phyloP scores from a whole-genome alignment of 2,329 filamentous ascomycete species.

The Domatiomyces catenatus region DNA sequence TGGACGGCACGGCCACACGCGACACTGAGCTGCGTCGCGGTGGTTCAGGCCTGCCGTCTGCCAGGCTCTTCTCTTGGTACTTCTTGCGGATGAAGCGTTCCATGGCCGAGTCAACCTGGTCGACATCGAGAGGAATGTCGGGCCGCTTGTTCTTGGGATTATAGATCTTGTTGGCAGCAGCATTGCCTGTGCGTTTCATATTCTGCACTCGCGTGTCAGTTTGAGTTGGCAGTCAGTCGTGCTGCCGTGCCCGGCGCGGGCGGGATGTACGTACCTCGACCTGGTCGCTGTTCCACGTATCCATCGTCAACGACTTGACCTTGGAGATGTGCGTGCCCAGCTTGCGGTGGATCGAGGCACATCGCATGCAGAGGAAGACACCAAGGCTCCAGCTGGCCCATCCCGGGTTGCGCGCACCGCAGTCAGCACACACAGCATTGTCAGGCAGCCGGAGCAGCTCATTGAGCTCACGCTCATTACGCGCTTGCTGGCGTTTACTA shows the following conservation, averaged over 20 bases:
- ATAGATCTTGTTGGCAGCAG: slow-evolving; percentile 69
- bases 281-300: slow-evolving; percentile 90
- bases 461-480: slow-evolving; percentile 83
- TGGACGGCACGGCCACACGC: slow-evolving; percentile 40
- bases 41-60: slow-evolving; percentile 30
- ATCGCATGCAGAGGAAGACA: slow-evolving; percentile 94
- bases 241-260: background rate
- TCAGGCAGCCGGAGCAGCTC: slow-evolving; percentile 79
- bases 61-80: slow-evolving; percentile 55
- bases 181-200: slow-evolving; percentile 87
- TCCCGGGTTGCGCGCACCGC: slow-evolving; percentile 77
- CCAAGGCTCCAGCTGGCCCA: slow-evolving; percentile 99
- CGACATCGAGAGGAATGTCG: slow-evolving; percentile 72
- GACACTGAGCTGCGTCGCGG: slow-evolving; percentile 15
- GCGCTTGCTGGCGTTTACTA: slow-evolving; percentile 94
- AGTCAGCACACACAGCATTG: slow-evolving; percentile 91
- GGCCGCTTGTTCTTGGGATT: slow-evolving; percentile 74
- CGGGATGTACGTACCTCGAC: slow-evolving; percentile 53
- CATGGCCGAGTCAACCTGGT: slow-evolving; percentile 88
- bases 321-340: slow-evolving; percentile 96
- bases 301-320: slow-evolving; percentile 97
- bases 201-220: slow-evolving; percentile 41
- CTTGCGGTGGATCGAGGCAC: slow-evolving; percentile 87
- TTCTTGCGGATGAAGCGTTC: slow-evolving; percentile 91
- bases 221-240: too few species aligned